phyloP scores from a whole-genome alignment of 2,329 filamentous ascomycete species.

The Ophiocordyceps robertsii region DNA sequence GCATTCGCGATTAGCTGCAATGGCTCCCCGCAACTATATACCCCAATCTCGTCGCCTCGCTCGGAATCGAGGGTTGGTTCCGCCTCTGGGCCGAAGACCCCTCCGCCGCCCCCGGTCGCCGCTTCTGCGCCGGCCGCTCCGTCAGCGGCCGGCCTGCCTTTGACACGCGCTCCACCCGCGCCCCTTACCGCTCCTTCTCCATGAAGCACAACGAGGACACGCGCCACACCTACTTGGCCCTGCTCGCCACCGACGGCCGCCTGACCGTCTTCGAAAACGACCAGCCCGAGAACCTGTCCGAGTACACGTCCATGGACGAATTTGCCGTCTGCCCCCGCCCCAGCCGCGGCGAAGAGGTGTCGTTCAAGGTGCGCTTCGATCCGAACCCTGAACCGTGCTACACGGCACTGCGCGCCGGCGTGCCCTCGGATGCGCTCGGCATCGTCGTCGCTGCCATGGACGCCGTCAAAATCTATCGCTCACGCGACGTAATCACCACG shows the following conservation, averaged over 20 bases:
- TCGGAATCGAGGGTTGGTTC: slow-evolving; percentile 81
- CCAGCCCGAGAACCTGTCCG: slow-evolving; percentile 65
- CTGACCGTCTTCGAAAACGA: slow-evolving; percentile 76
- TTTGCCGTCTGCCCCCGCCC: slow-evolving; percentile 62
- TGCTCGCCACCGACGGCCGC: slow-evolving; percentile 71
- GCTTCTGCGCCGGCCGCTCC: slow-evolving; percentile 56
- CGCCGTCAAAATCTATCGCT: slow-evolving; percentile 70
- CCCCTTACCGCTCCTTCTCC: slow-evolving; percentile 67
- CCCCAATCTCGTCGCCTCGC: slow-evolving; percentile 70
- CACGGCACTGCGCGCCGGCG: slow-evolving; percentile 64
- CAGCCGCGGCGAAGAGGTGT: slow-evolving; percentile 69
- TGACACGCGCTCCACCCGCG: slow-evolving; percentile 41
- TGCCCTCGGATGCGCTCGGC: slow-evolving; percentile 64
- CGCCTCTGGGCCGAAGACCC: slow-evolving; percentile 89
- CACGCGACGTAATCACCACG: slow-evolving; percentile 41
- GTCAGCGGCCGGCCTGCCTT: slow-evolving; percentile 36
- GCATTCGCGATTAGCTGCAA: slow-evolving; percentile 47
- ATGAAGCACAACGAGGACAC: slow-evolving; percentile 72
- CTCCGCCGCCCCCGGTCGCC: slow-evolving; percentile 62
- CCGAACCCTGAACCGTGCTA: slow-evolving; percentile 75
- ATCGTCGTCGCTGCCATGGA: slow-evolving; percentile 82
- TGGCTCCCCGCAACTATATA: slow-evolving; percentile 89
- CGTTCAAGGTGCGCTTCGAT: slow-evolving; percentile 78
- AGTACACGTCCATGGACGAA: slow-evolving; percentile 64
- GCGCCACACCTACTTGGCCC: slow-evolving; percentile 69